Evolutionary conservation across 192 early-diverging fungal genomes (phyloP).

Genomic region (Podila clonocystis): DNA sequence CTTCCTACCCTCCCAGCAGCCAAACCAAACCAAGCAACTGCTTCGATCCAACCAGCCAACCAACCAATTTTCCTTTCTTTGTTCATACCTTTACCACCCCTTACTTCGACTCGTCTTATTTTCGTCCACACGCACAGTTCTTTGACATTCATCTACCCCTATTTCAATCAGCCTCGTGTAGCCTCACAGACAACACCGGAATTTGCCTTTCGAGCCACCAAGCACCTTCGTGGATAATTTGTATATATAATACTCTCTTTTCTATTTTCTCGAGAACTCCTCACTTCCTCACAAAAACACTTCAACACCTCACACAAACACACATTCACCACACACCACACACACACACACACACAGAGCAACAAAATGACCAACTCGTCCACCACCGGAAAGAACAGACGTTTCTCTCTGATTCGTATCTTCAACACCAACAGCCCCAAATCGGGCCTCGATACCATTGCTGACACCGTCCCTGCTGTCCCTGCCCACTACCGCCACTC

Average conservation of each 20-base stretch:
- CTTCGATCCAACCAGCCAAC: too few relatives aligned
- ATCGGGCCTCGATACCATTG: constrained; percentile 5
- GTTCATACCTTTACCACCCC: too few relatives aligned
- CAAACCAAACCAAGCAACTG: too few relatives aligned
- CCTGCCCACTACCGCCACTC: constrained; percentile 43
- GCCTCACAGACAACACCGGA: neutral
- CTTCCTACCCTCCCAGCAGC: too few relatives aligned
- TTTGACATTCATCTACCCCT: neutral
- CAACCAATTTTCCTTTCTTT: too few relatives aligned
- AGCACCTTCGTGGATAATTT: neutral
- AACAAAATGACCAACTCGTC: constrained; percentile 11
- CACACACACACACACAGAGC: constrained; percentile 1
- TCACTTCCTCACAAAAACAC: neutral
- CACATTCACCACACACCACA: too few relatives aligned
- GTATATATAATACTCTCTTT: too few relatives aligned
- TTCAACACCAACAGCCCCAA: constrained; percentile 27
- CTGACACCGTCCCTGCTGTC: constrained; percentile 12
- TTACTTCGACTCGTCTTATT: too few relatives aligned
- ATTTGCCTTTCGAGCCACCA: neutral
- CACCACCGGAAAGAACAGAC: constrained; percentile 16
- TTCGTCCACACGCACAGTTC: neutral
- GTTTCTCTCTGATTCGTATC: constrained; percentile 39
- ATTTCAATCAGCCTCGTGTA: neutral
- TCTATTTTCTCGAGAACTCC: neutral
- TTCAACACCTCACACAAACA: too few relatives aligned